A percentile compares a stretch with the other conserved stretches of the same genome.
phyloP scores from a whole-genome alignment of 345 rosid species.

The Excoecaria agallocha region DNA sequence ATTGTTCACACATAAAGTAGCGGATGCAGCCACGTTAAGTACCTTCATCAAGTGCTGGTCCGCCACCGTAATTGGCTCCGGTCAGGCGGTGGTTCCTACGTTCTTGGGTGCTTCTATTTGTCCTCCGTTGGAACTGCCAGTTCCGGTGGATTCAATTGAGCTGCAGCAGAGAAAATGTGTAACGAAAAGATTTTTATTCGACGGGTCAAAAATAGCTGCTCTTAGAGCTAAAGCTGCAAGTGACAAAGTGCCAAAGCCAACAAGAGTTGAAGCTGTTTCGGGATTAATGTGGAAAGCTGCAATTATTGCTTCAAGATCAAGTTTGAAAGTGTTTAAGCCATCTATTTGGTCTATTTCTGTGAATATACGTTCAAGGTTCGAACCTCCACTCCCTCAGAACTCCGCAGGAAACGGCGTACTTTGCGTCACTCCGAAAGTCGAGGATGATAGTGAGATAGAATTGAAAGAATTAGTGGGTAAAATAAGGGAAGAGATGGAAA shows the following conservation, averaged over 20 bases:
- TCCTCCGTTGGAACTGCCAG: slow-evolving; percentile 18
- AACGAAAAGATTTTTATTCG: slow-evolving; percentile 23
- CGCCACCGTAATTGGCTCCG: background rate
- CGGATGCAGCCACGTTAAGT: slow-evolving; percentile 17
- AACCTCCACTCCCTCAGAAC: slow-evolving; percentile 8
- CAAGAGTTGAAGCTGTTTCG: slow-evolving; percentile 18
- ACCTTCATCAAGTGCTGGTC: slow-evolving; percentile 33
- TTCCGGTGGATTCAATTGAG: background rate
- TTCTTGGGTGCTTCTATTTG: slow-evolving; percentile 22
- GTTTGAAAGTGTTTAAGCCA: background rate
- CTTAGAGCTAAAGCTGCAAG: slow-evolving; percentile 9
- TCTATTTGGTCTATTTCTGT: slow-evolving; percentile 7
- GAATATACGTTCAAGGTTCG: slow-evolving; percentile 15
- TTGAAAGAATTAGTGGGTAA: background rate
- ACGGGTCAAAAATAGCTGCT: background rate
- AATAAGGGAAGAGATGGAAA: slow-evolving; percentile 14
- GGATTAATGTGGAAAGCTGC: slow-evolving; percentile 19
- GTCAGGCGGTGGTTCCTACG: background rate
- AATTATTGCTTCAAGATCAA: slow-evolving; percentile 8
- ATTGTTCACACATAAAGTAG: slow-evolving; percentile 26
- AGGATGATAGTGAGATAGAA: background rate
- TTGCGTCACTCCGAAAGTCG: background rate
- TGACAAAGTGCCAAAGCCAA: slow-evolving; percentile 6
- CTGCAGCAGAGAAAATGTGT: background rate
- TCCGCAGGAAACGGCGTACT: slow-evolving; percentile 10